Evolutionary conservation across 1,284 basidiomycete species (phyloP).

Genomic region (Marasmius tenuissimus): DNA sequence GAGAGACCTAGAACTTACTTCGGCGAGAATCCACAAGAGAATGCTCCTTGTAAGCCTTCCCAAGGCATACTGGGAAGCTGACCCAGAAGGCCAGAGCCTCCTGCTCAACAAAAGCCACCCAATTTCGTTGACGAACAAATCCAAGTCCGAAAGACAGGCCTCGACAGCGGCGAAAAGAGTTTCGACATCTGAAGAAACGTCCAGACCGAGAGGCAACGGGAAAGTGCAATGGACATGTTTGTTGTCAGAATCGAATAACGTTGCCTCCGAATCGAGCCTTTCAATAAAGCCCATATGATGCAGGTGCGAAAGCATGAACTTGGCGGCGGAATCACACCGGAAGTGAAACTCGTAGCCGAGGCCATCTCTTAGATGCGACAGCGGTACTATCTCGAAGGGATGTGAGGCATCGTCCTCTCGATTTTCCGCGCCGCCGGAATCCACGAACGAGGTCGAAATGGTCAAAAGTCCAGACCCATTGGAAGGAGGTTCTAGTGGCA

Average conservation of each 20-base stretch:
- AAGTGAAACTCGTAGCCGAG: constrained; percentile 63
- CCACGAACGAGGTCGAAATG: constrained; percentile 24
- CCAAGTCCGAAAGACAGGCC: constrained; percentile 64
- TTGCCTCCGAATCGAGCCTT: constrained; percentile 36
- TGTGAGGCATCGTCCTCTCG: constrained; percentile 25
- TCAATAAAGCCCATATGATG: constrained; percentile 62
- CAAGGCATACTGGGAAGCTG: constrained; percentile 68
- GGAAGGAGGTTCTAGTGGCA: constrained; percentile 31
- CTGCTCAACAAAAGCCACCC: constrained; percentile 65
- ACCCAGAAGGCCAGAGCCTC: constrained; percentile 70
- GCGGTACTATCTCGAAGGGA: constrained; percentile 57
- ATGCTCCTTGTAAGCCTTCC: constrained; percentile 52
- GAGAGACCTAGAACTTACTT: constrained; percentile 42
- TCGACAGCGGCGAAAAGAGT: constrained; percentile 72
- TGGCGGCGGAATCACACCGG: constrained; percentile 50
- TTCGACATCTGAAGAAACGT: constrained; percentile 72
- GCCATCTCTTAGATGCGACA: constrained; percentile 60
- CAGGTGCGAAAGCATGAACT: constrained; percentile 58
- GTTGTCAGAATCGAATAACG: constrained; percentile 35
- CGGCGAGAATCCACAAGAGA: constrained; percentile 61
- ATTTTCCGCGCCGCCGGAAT: neutral
- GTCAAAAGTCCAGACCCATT: neutral
- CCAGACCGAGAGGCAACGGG: constrained; percentile 68
- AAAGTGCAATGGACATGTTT: constrained; percentile 50
- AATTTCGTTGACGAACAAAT: constrained; percentile 72